Conservation (phyloP, 1,284 basidiomycete genomes). For the Takashimella koratensis region DNA sequence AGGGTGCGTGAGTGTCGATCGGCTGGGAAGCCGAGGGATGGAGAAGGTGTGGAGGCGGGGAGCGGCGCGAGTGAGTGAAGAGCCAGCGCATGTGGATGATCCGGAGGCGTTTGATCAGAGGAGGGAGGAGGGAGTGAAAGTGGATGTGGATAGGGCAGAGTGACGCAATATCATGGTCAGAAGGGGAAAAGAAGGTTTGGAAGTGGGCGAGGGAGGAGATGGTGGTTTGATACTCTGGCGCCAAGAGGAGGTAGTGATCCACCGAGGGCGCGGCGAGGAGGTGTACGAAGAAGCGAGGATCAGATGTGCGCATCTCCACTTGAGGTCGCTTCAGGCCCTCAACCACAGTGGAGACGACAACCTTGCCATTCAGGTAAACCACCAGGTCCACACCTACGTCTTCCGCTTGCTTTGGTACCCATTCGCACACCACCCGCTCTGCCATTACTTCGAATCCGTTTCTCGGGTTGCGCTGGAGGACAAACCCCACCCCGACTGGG, state of each 20-base stretch:
- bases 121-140: conserved; percentile 8
- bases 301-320: conserved; percentile 55
- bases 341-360: conserved; percentile 42
- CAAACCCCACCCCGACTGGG: conserved; percentile 9
- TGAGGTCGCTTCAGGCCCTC: neutral
- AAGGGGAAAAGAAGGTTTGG: conserved; percentile 47
- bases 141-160: conserved; percentile 11
- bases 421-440: conserved; percentile 37
- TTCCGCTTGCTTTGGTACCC: conserved; percentile 46
- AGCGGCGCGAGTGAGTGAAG: conserved; percentile 11
- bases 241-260: conserved; percentile 50
- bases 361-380: conserved; percentile 30
- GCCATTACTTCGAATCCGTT: neutral
- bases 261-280: conserved; percentile 55
- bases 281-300: conserved; percentile 57
- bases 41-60: conserved; percentile 17
- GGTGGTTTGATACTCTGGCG: conserved; percentile 39
- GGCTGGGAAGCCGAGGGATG: neutral
- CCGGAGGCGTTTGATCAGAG: conserved; percentile 12
- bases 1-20: neutral
- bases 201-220: conserved; percentile 48
- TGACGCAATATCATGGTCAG: neutral
- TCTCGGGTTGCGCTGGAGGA: conserved; percentile 42
- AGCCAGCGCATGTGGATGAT: conserved; percentile 18
- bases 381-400: conserved; percentile 47